Evolutionary conservation across 129 eudicot genomes (phyloP), one percentile per base, ranked within the genome.

Genomic region (carrot (Daucus carota)): DNA sequence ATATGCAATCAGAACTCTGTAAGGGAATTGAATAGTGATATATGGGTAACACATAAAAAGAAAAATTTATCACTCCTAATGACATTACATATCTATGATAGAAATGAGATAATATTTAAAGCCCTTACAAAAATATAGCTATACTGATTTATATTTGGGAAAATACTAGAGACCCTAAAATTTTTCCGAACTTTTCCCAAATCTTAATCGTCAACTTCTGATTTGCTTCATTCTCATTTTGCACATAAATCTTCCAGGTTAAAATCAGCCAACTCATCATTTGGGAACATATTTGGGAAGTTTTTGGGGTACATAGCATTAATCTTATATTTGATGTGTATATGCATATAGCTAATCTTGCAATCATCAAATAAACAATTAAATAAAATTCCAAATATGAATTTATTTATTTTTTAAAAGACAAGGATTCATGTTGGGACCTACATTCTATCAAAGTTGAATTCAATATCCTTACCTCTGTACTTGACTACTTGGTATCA

Each of bases 1-100:
- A 79, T 85, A 93, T 41, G 98, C 96, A 87, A 93, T 85, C 76
- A 93, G 80, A 75, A 90, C 87, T 83, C 98, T 92, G 84, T 65
- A 83, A 77, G 76, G 68, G 68, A 69, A 77, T 62, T 60, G 73
- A 75, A 68, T 34, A 75, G 57, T 50, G 75, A 77, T 48, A 26
- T 34, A 73, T 73, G 40, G 76, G 80, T 70, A 82, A 70, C 40
- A 63, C 57, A 29, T n/a, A 42, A 16, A 54, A 6, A 46, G 28
- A 57, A 34, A 50, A 32, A 31, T 59, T 3, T n/a, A 60, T 60
- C 36, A 22, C 68, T 24, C 38, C 52, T 33, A 9, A 68, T 40
- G 9, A 20, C 26, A 77, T 18, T 54, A 70, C 32, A 40, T 38
- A n/a, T 4, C 5, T 40, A 70, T 20, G 16, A 70, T 8, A 14